These are phyloP conservation scores for Mallotus repandus DNA, from an alignment of 441 rosid species.

Conservation along the genomic window DNA sequence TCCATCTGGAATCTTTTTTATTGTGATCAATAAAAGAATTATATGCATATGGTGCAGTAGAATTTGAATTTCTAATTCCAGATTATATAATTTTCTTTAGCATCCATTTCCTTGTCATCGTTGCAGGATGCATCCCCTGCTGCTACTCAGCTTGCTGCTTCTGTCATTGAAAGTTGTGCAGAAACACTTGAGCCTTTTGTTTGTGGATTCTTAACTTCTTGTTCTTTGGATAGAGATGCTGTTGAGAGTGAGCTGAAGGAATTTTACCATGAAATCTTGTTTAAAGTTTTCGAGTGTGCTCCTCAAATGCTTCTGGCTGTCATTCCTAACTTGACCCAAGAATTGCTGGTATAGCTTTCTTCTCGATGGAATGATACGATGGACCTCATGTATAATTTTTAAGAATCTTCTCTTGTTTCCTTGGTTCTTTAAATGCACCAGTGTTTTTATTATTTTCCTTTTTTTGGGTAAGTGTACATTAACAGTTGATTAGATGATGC, in stretches of 20 bases:
- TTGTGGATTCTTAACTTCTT: slow-evolving; percentile 74
- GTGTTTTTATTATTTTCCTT: slow-evolving; percentile 10
- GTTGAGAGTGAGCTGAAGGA: slow-evolving; percentile 67
- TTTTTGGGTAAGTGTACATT: slow-evolving; percentile 6
- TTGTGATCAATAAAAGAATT: neutral
- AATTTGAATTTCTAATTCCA: neutral
- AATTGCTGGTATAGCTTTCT: slow-evolving; percentile 60
- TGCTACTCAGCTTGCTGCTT: slow-evolving; percentile 70
- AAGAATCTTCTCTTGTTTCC: neutral
- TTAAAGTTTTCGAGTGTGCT: slow-evolving; percentile 63
- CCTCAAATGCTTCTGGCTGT: slow-evolving; percentile 81
- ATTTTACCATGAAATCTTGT: slow-evolving; percentile 77
- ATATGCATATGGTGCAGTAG: neutral
- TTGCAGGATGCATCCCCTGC: slow-evolving; percentile 54
- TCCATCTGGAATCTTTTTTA: neutral
- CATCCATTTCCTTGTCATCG: slow-evolving; percentile 13
- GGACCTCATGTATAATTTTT: neutral
- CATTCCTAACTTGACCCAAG: slow-evolving; percentile 75
- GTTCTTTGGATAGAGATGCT: slow-evolving; percentile 69
- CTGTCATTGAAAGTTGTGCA: slow-evolving; percentile 67
- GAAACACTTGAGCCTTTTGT: slow-evolving; percentile 70
- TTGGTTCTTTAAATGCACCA: neutral
- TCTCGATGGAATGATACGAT: neutral
- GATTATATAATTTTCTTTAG: neutral
- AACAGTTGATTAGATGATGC: slow-evolving; percentile 21